Conservation (phyloP, 2,329 filamentous ascomycete genomes). For the Volutella citrinella region DNA sequence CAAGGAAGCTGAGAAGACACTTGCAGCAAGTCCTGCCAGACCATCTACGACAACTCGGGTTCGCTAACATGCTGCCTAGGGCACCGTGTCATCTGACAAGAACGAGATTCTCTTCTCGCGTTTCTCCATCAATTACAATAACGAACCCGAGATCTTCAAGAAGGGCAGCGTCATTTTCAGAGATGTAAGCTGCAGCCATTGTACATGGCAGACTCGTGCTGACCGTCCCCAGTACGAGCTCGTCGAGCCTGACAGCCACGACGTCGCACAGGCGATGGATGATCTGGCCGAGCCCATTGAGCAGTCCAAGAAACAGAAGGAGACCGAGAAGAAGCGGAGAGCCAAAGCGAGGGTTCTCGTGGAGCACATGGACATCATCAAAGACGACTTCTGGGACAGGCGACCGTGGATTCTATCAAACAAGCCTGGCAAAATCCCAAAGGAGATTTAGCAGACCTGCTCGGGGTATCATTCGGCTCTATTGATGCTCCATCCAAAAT, state of each 20-base stretch:
- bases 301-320: constrained; percentile 74
- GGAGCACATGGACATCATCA: constrained; percentile 91
- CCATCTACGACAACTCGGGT: too few relatives aligned
- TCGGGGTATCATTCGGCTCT: constrained; percentile 30
- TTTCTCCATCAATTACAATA: constrained; percentile 96
- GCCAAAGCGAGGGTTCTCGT: constrained; percentile 78
- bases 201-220: constrained; percentile 10
- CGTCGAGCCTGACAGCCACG: constrained; percentile 54
- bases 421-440: constrained; percentile 68
- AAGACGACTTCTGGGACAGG: constrained; percentile 87
- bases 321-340: constrained; percentile 78
- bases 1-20: constrained; percentile 74
- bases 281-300: constrained; percentile 49
- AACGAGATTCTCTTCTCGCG: constrained; percentile 90
- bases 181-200: constrained; percentile 52
- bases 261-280: constrained; percentile 45
- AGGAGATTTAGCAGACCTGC: constrained; percentile 41
- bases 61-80: too few relatives aligned
- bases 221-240: constrained; percentile 60
- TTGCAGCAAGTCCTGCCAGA: constrained; percentile 68
- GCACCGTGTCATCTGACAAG: constrained; percentile 82
- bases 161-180: constrained; percentile 91
- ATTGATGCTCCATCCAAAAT: too few relatives aligned
- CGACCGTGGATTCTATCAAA: constrained; percentile 81
- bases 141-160: constrained; percentile 86